phyloP scores from a whole-genome alignment of 805 yeast genomes.

The Clavispora phyllophila region DNA sequence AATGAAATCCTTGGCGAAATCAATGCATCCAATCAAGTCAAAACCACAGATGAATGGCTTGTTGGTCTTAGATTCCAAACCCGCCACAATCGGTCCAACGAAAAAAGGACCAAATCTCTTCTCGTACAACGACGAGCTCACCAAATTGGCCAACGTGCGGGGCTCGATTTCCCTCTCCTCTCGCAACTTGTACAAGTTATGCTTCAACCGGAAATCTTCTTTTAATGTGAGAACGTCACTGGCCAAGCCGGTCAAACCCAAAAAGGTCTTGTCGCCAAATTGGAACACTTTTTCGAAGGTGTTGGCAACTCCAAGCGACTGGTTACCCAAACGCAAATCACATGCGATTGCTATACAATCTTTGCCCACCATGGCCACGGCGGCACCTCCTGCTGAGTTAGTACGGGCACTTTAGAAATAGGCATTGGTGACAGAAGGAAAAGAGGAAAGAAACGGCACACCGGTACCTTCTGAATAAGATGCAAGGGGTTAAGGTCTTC shows the following conservation, averaged over 20 bases:
- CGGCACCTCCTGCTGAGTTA: slow-evolving; percentile 69
- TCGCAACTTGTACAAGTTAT: slow-evolving; percentile 81
- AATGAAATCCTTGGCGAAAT: slow-evolving; percentile 88
- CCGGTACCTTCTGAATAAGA: not conserved
- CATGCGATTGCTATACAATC: slow-evolving; percentile 98
- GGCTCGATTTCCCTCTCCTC: slow-evolving; percentile 95
- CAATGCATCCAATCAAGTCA: slow-evolving; percentile 95
- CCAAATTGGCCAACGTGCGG: slow-evolving; percentile 85
- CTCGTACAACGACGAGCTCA: slow-evolving; percentile 84
- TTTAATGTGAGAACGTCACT: slow-evolving; percentile 85
- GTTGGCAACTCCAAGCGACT: slow-evolving; percentile 86
- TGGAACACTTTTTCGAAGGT: slow-evolving; percentile 90
- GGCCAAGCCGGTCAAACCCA: slow-evolving; percentile 94
- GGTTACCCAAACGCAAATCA: slow-evolving; percentile 90
- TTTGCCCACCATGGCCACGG: slow-evolving; percentile 98
- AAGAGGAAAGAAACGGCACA: too few relatives aligned
- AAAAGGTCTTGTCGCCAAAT: slow-evolving; percentile 71
- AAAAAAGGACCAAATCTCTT: slow-evolving; percentile 95
- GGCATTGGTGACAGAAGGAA: not conserved
- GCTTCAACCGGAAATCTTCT: slow-evolving; percentile 77
- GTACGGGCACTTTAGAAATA: slow-evolving; percentile 6
- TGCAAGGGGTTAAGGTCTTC: not conserved
- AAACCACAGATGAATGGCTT: slow-evolving; percentile 93
- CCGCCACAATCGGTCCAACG: slow-evolving; percentile 95
- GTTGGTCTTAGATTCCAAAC: slow-evolving; percentile 74